phyloP scores from a whole-genome alignment of 148 eudicot genomes.

The Salicornia ramosissima region DNA sequence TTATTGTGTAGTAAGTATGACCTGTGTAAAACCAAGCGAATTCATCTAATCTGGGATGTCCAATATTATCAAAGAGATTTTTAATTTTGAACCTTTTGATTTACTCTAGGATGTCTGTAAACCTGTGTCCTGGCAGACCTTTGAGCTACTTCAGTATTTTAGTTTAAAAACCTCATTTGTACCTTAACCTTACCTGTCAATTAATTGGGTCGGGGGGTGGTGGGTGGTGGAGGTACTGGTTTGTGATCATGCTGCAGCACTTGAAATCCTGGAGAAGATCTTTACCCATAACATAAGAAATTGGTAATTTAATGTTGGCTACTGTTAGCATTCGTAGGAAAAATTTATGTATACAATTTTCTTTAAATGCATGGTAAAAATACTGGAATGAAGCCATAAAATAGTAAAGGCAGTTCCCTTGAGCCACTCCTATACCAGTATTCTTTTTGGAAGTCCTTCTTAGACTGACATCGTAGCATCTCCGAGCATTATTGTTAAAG shows the following conservation, averaged over 20 bases:
- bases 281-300: conserved; percentile 1
- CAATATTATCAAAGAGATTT: not conserved
- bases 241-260: not conserved
- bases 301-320: not conserved
- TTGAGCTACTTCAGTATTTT: not conserved
- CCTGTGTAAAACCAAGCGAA: too few species aligned
- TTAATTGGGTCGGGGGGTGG: too few species aligned
- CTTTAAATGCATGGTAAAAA: not conserved
- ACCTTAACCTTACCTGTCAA: not conserved
- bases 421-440: not conserved
- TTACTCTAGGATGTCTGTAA: not conserved
- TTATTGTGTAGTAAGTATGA: too few species aligned
- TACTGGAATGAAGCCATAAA: not conserved
- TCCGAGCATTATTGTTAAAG: not conserved
- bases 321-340: not conserved
- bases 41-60: too few species aligned
- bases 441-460: not conserved
- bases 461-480: not conserved
- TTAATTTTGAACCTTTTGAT: not conserved
- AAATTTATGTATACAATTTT: not conserved
- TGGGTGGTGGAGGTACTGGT: not conserved
- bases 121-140: not conserved
- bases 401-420: not conserved
- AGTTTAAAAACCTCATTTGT: not conserved
- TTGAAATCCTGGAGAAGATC: not conserved